Conservation (phyloP, 306 rosid genomes). For the Cucumis melo region DNA sequence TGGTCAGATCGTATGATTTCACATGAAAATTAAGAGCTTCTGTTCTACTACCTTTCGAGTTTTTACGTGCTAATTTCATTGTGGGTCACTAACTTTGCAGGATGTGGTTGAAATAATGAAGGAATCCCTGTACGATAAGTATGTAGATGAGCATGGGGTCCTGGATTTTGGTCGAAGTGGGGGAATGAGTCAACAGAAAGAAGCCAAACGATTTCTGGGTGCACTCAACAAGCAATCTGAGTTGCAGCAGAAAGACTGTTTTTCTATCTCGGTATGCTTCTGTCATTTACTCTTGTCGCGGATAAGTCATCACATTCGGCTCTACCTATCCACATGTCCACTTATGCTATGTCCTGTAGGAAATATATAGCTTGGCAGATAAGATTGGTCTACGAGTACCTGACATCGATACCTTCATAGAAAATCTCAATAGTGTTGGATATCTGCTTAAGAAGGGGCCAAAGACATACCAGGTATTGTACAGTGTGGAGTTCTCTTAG, state of each 20-base stretch:
- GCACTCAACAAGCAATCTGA: slow-evolving; percentile 92
- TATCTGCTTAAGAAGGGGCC: slow-evolving; percentile 84
- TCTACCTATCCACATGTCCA: not conserved
- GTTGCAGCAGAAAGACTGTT: slow-evolving; percentile 69
- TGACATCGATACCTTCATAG: slow-evolving; percentile 67
- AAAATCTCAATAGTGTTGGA: slow-evolving; percentile 68
- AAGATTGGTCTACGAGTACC: slow-evolving; percentile 71
- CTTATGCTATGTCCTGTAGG: slow-evolving; percentile 28
- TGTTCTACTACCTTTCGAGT: not conserved
- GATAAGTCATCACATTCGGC: not conserved
- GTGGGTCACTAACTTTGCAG: slow-evolving; percentile 28
- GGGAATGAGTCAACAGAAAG: slow-evolving; percentile 98
- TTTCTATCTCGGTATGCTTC: slow-evolving; percentile 55
- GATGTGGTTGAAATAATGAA: slow-evolving; percentile 96
- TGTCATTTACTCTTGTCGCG: slow-evolving; percentile 4
- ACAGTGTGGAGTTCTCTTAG: not conserved
- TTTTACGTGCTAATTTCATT: not conserved
- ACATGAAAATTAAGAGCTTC: not conserved
- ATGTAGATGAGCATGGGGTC: slow-evolving; percentile 79
- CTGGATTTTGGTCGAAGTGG: slow-evolving; percentile 95
- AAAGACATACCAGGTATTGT: slow-evolving; percentile 75
- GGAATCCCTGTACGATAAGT: slow-evolving; percentile 88
- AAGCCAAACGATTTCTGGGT: slow-evolving; percentile 78
- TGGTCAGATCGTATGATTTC: not conserved
- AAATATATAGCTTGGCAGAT: slow-evolving; percentile 83